These are phyloP conservation scores for Thelonectria olida DNA, from an alignment of 2,329 filamentous ascomycete genomes.

Conservation along the genomic window DNA sequence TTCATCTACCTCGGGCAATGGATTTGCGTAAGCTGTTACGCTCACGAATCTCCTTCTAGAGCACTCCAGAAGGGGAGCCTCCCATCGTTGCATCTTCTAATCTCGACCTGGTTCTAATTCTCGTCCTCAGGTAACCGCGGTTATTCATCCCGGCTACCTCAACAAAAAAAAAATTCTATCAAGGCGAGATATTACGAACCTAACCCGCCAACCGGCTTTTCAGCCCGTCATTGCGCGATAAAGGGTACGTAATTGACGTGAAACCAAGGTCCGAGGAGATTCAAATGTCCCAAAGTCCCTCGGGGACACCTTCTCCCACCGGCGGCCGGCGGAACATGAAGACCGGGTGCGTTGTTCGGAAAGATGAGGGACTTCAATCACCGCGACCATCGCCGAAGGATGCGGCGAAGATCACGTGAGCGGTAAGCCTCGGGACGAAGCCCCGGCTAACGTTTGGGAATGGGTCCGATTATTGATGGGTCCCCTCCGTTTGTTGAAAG, in stretches of 20 bases:
- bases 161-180: not conserved
- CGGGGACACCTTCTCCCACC: slow-evolving; percentile 5
- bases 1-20: not conserved
- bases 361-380: slow-evolving; percentile 39
- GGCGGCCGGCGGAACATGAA: slow-evolving; percentile 26
- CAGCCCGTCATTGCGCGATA: not conserved
- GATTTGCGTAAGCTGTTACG: not conserved
- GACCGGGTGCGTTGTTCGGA: slow-evolving; percentile 18
- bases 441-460: slow-evolving; percentile 33
- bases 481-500: slow-evolving; percentile 6
- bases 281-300: not conserved
- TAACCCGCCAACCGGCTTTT: not conserved
- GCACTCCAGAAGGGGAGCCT: not conserved
- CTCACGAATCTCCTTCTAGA: not conserved
- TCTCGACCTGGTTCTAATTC: not conserved
- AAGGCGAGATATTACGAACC: not conserved
- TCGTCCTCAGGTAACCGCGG: not conserved
- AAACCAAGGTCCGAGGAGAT: slow-evolving; percentile 15
- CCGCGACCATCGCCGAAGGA: slow-evolving; percentile 18
- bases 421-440: slow-evolving; percentile 25
- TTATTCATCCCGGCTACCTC: slow-evolving; percentile 3
- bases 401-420: slow-evolving; percentile 10
- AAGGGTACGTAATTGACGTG: slow-evolving; percentile 1
- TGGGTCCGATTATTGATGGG: slow-evolving; percentile 10
- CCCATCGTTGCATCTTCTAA: not conserved